Base-by-base conservation (phyloP, 306 rosid genomes). In the Comarum palustre region DNA sequence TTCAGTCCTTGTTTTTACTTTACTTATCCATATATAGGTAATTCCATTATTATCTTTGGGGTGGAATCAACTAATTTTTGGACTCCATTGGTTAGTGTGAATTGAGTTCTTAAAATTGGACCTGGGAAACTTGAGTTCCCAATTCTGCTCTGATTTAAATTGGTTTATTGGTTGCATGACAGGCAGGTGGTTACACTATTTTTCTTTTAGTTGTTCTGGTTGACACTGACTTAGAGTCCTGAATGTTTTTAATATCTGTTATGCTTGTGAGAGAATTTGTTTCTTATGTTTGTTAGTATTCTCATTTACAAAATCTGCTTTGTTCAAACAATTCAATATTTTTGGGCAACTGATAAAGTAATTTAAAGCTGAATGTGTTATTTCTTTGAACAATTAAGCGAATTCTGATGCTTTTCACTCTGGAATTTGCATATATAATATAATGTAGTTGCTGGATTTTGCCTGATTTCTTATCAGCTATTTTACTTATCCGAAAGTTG, bases 21-120 rank as follows among this genome's bases (percentile, higher is more conserved):
- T 12, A 48, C 24, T 2, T 2, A 4, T 51, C 14, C 9, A 2
- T 48, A 29, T n/a, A 2, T 19, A 8, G 31, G 25, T 69, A 29
- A 25, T 76, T 61, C n/a, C 11, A 12, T 81, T 72, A 39, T 61
- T 38, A 51, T 52, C 22, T 7, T 17, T 41, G 34, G 39, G 60
- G 29, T 50, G 60, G 19, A 48, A 68, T 16, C 32, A 10, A 29
- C 17, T 17, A 12, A 19, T 12, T 31, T 32, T 68, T 48, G 19
- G 43, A 27, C 12, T 47, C 10, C 16, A 7, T n/a, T 34, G 32
- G 6, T 50, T 34, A n/a, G 39, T 59, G 17, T 60, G 38, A 16
- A 60, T 60, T 29, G 41, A 36, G 14, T 24, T 47, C 41, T n/a
- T 4, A 9, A 46, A 27, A 27, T 68, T 27, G 57, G 41, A 31